phyloP scores from a whole-genome alignment of 495 filamentous ascomycete genomes.

The Pyronema omphalodes region DNA sequence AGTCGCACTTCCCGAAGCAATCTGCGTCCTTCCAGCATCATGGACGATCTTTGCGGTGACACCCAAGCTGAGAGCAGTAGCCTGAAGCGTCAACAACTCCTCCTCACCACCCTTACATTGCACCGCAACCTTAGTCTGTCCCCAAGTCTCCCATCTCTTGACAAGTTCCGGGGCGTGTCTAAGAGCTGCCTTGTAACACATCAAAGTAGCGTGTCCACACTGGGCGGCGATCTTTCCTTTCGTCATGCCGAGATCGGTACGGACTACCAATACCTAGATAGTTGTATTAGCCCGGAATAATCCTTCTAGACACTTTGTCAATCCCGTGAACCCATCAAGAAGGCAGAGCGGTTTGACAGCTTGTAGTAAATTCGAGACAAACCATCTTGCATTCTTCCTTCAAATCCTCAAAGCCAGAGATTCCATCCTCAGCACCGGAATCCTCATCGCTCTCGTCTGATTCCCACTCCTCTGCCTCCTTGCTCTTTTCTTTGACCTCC shows the following conservation, averaged over 20 bases:
- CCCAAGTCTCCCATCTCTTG: slow-evolving; percentile 59
- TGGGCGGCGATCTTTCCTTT: slow-evolving; percentile 99
- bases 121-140: slow-evolving; percentile 84
- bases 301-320: too few species aligned
- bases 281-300: background rate
- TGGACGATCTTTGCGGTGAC: slow-evolving; percentile 73
- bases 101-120: slow-evolving; percentile 64
- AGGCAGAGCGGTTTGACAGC: background rate
- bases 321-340: background rate
- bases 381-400: slow-evolving; percentile 87
- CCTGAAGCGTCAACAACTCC: slow-evolving; percentile 58
- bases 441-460: slow-evolving; percentile 14
- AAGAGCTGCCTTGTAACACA: slow-evolving; percentile 74
- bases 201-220: slow-evolving; percentile 85
- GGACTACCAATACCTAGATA: slow-evolving; percentile 44
- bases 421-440: slow-evolving; percentile 7
- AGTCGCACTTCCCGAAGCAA: slow-evolving; percentile 76
- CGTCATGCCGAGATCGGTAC: slow-evolving; percentile 89
- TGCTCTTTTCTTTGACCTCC: slow-evolving; percentile 1
- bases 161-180: slow-evolving; percentile 43
- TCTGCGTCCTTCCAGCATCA: slow-evolving; percentile 95
- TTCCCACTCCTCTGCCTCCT: slow-evolving; percentile 1
- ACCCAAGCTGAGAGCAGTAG: slow-evolving; percentile 61
- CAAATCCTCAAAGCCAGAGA: slow-evolving; percentile 26
- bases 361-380: background rate